These are phyloP conservation scores for Sanghuangporus baumii DNA, from an alignment of 1,284 basidiomycete genomes.

Conservation along the genomic window DNA sequence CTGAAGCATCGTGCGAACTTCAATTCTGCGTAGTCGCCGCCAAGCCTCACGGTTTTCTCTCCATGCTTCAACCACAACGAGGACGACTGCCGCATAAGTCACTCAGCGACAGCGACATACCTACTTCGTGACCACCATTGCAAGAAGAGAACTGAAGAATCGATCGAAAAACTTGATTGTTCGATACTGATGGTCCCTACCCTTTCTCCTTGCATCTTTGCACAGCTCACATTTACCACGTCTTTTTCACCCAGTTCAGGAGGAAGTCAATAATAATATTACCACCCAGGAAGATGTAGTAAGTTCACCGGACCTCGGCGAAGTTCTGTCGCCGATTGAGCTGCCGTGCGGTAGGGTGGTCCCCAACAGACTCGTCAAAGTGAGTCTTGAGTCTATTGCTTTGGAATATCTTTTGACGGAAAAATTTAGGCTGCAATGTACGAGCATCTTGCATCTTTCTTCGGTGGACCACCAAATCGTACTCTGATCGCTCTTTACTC, in stretches of 20 bases:
- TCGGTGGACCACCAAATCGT: slow-evolving; percentile 69
- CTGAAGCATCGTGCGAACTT: no score
- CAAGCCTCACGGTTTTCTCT: no score
- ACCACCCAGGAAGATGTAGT: not conserved
- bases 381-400: slow-evolving; percentile 18
- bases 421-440: slow-evolving; percentile 72
- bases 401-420: not conserved
- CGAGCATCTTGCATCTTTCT: slow-evolving; percentile 67
- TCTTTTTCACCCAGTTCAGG: not conserved
- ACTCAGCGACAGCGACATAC: no score
- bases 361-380: slow-evolving; percentile 44
- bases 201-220: not conserved
- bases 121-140: not conserved
- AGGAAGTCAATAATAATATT: not conserved
- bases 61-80: no score
- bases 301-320: not conserved
- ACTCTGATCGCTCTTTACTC: slow-evolving; percentile 67
- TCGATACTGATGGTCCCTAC: not conserved
- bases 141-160: not conserved
- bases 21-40: no score
- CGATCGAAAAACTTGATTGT: not conserved
- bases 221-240: not conserved
- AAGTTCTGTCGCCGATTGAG: slow-evolving; percentile 35
- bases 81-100: no score
- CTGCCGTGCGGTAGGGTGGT: slow-evolving; percentile 49